A percentile compares a stretch with the other conserved stretches of the same genome.
phyloP scores from a whole-genome alignment of 2,329 filamentous ascomycete genomes.

The Botrytis sinoallii region DNA sequence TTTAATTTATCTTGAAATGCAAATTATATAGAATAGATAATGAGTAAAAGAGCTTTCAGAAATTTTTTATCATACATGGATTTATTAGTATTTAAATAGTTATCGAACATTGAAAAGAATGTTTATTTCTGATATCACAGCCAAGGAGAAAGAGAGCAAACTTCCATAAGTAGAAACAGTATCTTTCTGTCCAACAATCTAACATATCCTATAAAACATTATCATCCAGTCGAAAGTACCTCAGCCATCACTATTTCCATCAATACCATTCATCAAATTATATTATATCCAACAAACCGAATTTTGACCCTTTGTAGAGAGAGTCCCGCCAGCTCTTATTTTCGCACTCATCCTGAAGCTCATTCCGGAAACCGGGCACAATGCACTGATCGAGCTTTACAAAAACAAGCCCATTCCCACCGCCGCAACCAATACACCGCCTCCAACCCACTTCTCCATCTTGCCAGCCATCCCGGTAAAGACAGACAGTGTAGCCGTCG shows the following conservation, averaged over 20 bases:
- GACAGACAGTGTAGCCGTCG: neutral
- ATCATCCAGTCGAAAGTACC: neutral
- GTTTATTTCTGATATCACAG: too few relatives aligned
- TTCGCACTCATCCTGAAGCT: neutral
- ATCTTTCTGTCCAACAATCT: neutral
- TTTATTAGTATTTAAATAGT: neutral
- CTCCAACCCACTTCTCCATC: neutral
- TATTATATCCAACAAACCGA: neutral
- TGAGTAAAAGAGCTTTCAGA: neutral
- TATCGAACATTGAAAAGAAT: neutral
- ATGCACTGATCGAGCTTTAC: neutral
- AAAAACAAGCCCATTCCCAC: slow-evolving; percentile 9
- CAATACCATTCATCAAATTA: neutral
- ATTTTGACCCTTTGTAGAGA: neutral
- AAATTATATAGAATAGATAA: accelerated
- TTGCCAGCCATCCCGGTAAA: slow-evolving; percentile 6
- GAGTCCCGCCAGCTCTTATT: neutral
- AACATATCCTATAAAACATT: neutral
- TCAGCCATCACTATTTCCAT: neutral
- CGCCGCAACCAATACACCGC: neutral
- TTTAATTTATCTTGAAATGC: accelerated
- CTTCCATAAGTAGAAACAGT: neutral
- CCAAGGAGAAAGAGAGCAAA: neutral
- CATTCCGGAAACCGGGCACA: neutral
- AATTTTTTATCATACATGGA: accelerated